Evolutionary conservation across 2,329 filamentous ascomycete species (phyloP), one percentile per base, ranked within the genome.

Genomic region (Raffaelea albimanens): DNA sequence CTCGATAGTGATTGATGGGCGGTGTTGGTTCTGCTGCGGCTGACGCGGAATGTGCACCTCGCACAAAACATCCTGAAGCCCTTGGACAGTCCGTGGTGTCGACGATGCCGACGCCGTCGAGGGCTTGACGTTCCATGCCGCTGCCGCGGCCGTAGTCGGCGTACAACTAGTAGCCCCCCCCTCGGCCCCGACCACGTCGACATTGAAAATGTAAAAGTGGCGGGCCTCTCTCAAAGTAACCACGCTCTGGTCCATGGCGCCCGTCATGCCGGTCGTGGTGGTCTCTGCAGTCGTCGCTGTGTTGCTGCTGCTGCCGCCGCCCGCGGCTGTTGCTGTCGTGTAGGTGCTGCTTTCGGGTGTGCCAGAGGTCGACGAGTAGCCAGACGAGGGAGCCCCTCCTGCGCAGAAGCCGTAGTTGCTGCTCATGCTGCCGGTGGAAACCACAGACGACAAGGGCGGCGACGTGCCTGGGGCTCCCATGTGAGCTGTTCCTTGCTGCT

Each of bases 141-240:
- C 14, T 19, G 7, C 18, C 13, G 34, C 7, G 9, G 34, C 13
- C 14, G 34, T 8, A 5, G 13, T 38, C 7, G 18, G 9, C 8
- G 34, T 19, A 8, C 13, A 5, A 7, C 7, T 38, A 8, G 34
- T 16, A 16, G 34, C 18, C 11, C 13, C 21, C 4, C 14, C 40
- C 23, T 9, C 40, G 40, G 22, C n/a, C 10, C 34, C 34, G 7
- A 38, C 29, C n/a, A 44, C 16, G 19, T 50, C 44, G 19, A 40
- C 40, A 43, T 44, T 38, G 39, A 45, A 44, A 8, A 48, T 43
- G 45, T 50, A 50, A 45, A 45, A 50, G 41, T 47, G 43, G 11
- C 23, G 41, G 11, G 38, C n/a, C 16, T 50, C 45, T 16, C 45
- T 41, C 33, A 42, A 13, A n/a, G 36, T 47, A 9, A 47, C 31